Percentiles rank a stretch among this genome's conserved stretches.
Evolutionary conservation across 129 eudicot species (phyloP).

Genomic region (Sambucus nigra): DNA sequence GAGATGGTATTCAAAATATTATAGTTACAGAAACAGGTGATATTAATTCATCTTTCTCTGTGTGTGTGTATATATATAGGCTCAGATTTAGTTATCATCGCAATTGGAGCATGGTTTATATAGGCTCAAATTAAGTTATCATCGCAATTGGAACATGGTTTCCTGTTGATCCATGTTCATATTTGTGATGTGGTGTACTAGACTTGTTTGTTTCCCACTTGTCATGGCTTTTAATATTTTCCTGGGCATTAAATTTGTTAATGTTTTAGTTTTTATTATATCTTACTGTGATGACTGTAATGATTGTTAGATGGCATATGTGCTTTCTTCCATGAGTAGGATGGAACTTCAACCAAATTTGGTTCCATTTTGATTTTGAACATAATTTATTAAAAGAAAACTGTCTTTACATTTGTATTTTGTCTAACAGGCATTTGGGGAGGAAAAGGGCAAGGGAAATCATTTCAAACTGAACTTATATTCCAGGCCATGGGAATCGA

Average conservation of each 20-base stretch:
- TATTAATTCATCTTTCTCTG: neutral
- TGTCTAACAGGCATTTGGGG: slow-evolving; percentile 80
- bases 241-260: neutral
- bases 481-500: slow-evolving; percentile 89
- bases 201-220: neutral
- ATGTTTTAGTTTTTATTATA: neutral
- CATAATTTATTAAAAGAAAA: neutral
- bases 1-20: slow-evolving; percentile 2
- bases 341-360: neutral
- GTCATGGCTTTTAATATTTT: neutral
- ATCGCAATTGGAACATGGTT: neutral
- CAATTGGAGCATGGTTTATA: neutral
- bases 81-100: neutral
- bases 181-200: neutral
- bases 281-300: neutral
- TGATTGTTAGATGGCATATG: neutral
- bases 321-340: neutral
- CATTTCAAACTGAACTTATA: slow-evolving; percentile 96
- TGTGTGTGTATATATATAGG: neutral
- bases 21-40: neutral
- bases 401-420: neutral
- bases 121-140: neutral
- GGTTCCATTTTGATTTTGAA: neutral
- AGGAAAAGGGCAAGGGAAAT: slow-evolving; percentile 97
- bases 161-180: too few relatives aligned